Evolutionary conservation across 139 green algal species (phyloP), one percentile per base, ranked within the genome.

Genomic region (Diplosphaera chodatii): DNA sequence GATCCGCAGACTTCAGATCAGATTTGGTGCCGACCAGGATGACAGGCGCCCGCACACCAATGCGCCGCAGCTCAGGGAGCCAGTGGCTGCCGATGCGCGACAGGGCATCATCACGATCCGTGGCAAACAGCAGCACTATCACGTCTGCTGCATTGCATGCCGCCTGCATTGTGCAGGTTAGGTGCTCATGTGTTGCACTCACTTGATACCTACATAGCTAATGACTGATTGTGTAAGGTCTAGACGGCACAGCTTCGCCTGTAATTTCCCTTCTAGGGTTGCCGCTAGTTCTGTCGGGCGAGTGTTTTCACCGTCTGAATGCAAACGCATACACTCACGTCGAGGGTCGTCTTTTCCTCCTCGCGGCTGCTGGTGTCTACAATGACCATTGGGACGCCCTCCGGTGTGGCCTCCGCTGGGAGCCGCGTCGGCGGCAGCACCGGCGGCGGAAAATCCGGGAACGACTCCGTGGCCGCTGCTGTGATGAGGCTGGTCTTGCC

Each of bases 401-500:
- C 89, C 0, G 90, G 86, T 0, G 87, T 87, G 28, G 78, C 81
- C 8, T 94, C 83, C 5, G 84, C 72, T 0, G 89, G 86, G 29
- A 97, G 72, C 33, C 80, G 72, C 1, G 90, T 88, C 0, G 86
- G 85, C 32, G 91, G 91, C 25, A 96, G 84, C n/a, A 91, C 82
- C 8, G 88, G 87, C 31, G 82, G 81, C 1, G 87, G 80, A 27
- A 78, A 66, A 4, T 94, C 87, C 20, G 88, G 84, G 68, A 95
- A 96, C 6, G 82, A 82, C 65, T 96, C 91, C 0, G 86, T 90
- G 25, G 88, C 85, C 13, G 85, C 88, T 6, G 87, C 82, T 2
- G 80, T 83, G 66, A 97, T 93, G 5, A 97, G 75, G 5, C 79
- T 89, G n/a, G 88, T 93, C 72, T 96, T 96, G 41, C 91, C 91